Conservation (phyloP, 164 flowering plant species). For the Vitis riparia region DNA sequence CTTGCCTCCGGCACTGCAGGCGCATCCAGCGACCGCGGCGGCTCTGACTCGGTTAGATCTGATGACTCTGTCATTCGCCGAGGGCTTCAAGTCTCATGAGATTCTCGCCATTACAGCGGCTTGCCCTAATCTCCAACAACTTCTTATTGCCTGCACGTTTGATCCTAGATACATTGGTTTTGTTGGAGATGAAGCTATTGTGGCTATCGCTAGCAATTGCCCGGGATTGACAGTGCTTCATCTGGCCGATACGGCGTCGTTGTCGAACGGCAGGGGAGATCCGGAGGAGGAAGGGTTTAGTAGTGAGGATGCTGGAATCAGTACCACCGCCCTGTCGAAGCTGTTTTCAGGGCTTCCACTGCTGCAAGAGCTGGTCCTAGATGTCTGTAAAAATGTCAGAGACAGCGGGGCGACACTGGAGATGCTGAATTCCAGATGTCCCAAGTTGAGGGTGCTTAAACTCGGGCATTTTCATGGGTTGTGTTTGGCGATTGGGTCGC, state of each 20-base stretch:
- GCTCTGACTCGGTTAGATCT: conserved; percentile 36
- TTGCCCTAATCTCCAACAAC: conserved; percentile 54
- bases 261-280: conserved; percentile 34
- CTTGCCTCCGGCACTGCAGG: conserved; percentile 53
- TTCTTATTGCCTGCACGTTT: conserved; percentile 63
- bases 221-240: conserved; percentile 52
- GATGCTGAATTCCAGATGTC: conserved; percentile 54
- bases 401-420: conserved; percentile 63
- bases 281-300: conserved; percentile 43
- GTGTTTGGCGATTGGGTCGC: conserved; percentile 53
- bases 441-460: conserved; percentile 50
- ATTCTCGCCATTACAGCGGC: conserved; percentile 45
- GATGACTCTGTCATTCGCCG: conserved; percentile 50
- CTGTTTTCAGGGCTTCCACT: conserved; percentile 51
- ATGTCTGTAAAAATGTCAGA: conserved; percentile 69
- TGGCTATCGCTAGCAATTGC: conserved; percentile 54
- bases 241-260: conserved; percentile 55
- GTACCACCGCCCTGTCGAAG: conserved; percentile 38
- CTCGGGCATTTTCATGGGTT: conserved; percentile 81
- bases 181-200: conserved; percentile 68
- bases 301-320: conserved; percentile 58
- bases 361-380: conserved; percentile 66
- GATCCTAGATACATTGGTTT: conserved; percentile 79
- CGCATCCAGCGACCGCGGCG: conserved; percentile 21
- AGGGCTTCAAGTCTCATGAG: conserved; percentile 74